Percentiles rank a stretch among this genome's conserved stretches.
These are phyloP conservation scores for Oxytropis ochrocephala DNA, from an alignment of 306 rosid genomes.

Conservation along the genomic window DNA sequence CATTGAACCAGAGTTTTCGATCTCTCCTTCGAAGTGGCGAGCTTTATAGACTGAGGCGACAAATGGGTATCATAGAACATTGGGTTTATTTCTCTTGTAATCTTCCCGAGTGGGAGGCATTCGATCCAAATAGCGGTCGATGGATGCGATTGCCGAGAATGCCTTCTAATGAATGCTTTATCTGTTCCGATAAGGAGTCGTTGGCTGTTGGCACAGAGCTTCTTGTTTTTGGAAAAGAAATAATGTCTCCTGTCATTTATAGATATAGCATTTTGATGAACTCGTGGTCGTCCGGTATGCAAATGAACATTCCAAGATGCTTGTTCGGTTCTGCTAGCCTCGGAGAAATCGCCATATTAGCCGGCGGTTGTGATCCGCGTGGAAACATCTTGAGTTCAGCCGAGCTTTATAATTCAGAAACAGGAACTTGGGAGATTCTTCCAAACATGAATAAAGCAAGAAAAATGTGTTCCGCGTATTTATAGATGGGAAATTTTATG, in stretches of 20 bases:
- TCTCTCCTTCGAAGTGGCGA: slow-evolving; percentile 48
- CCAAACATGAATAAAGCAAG: slow-evolving; percentile 70
- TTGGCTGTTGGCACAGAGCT: slow-evolving; percentile 78
- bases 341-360: slow-evolving; percentile 62
- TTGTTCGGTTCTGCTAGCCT: slow-evolving; percentile 72
- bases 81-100: slow-evolving; percentile 79
- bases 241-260: slow-evolving; percentile 49
- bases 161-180: slow-evolving; percentile 62
- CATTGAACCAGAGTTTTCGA: slow-evolving; percentile 46
- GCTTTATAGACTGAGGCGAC: slow-evolving; percentile 52
- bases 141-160: slow-evolving; percentile 67
- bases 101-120: slow-evolving; percentile 77
- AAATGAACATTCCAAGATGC: slow-evolving; percentile 66
- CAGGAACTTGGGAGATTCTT: slow-evolving; percentile 45
- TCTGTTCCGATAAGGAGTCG: slow-evolving; percentile 68
- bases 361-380: slow-evolving; percentile 67
- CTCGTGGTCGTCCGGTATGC: slow-evolving; percentile 51
- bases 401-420: slow-evolving; percentile 68
- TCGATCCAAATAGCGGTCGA: slow-evolving; percentile 40
- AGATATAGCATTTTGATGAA: slow-evolving; percentile 59
- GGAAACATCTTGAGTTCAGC: slow-evolving; percentile 56
- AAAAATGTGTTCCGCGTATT: slow-evolving; percentile 66
- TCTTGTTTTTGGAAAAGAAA: slow-evolving; percentile 75
- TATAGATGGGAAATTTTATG: slow-evolving; percentile 55
- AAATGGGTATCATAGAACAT: slow-evolving; percentile 52